A percentile compares a stretch with the other conserved stretches of the same genome.
These are phyloP conservation scores for Trametes gibbosa DNA, from an alignment of 768 basidiomycete species.

Conservation along the genomic window DNA sequence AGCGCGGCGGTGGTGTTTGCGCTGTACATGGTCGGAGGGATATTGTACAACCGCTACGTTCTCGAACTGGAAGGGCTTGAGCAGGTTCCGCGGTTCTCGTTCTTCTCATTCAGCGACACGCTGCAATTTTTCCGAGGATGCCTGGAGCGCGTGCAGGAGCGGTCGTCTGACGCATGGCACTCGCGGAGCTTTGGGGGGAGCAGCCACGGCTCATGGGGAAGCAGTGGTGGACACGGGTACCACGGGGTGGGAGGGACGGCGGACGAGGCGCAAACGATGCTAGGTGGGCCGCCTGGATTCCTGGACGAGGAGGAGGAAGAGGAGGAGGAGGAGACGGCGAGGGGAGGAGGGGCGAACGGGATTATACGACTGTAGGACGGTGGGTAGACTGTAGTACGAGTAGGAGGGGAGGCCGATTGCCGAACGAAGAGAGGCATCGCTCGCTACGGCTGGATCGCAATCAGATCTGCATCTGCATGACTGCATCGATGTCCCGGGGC, in stretches of 20 bases:
- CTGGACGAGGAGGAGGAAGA: slow-evolving; percentile 30
- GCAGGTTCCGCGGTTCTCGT: slow-evolving; percentile 64
- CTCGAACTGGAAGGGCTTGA: slow-evolving; percentile 70
- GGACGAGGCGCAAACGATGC: slow-evolving; percentile 29
- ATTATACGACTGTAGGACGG: slow-evolving; percentile 28
- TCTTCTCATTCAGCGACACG: slow-evolving; percentile 30
- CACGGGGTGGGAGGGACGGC: slow-evolving; percentile 23
- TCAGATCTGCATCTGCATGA: slow-evolving; percentile 22
- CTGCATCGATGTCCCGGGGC: slow-evolving; percentile 14
- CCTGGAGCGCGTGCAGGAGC: slow-evolving; percentile 21
- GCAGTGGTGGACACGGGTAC: slow-evolving; percentile 23
- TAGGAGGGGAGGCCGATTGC: background rate
- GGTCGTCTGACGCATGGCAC: slow-evolving; percentile 24
- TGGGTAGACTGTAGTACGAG: slow-evolving; percentile 6
- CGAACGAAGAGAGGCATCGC: slow-evolving; percentile 5
- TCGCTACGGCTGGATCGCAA: slow-evolving; percentile 15
- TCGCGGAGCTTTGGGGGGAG: slow-evolving; percentile 22
- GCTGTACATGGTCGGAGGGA: slow-evolving; percentile 65
- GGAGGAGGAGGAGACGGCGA: slow-evolving; percentile 14
- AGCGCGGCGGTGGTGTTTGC: slow-evolving; percentile 58
- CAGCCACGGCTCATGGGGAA: slow-evolving; percentile 14
- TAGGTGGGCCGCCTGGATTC: slow-evolving; percentile 28
- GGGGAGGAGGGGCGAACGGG: slow-evolving; percentile 16
- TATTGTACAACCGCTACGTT: slow-evolving; percentile 75
- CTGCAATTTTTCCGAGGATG: slow-evolving; percentile 23